phyloP scores from a whole-genome alignment of 75 land plant genomes.

The Cunninghamia lanceolata region DNA sequence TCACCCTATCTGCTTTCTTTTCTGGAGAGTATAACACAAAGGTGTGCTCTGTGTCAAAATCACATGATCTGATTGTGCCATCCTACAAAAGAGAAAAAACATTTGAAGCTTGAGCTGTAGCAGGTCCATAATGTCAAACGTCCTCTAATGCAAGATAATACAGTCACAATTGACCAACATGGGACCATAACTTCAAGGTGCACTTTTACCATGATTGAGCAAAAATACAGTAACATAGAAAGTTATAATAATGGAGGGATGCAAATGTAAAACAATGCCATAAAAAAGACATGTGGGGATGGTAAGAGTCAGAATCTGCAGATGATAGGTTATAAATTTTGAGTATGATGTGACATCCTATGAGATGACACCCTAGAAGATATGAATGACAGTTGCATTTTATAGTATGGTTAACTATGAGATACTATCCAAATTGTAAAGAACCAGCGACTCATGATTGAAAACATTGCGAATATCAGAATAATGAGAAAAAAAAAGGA shows the following conservation, averaged over 20 bases:
- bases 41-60: slow-evolving; percentile 93
- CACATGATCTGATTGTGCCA: slow-evolving; percentile 94
- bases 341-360: not conserved
- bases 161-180: not conserved
- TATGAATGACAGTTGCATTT: too few species aligned
- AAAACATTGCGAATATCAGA: not conserved
- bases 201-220: not conserved
- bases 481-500: not conserved
- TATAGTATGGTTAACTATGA: too few species aligned
- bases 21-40: slow-evolving; percentile 90
- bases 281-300: not conserved
- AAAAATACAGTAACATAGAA: not conserved
- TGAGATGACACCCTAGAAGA: slow-evolving; percentile 1
- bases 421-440: too few species aligned
- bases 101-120: slow-evolving; percentile 2
- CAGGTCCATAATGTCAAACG: not conserved
- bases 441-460: not conserved
- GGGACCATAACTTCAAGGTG: not conserved
- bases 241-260: not conserved
- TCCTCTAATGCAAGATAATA: not conserved
- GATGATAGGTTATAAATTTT: not conserved
- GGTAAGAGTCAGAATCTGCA: not conserved
- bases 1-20: slow-evolving; percentile 63
- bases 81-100: slow-evolving; percentile 50
- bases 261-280: not conserved